Evolutionary conservation across 139 green algal species (phyloP).

Genomic region (Yamagishiella unicocca): DNA sequence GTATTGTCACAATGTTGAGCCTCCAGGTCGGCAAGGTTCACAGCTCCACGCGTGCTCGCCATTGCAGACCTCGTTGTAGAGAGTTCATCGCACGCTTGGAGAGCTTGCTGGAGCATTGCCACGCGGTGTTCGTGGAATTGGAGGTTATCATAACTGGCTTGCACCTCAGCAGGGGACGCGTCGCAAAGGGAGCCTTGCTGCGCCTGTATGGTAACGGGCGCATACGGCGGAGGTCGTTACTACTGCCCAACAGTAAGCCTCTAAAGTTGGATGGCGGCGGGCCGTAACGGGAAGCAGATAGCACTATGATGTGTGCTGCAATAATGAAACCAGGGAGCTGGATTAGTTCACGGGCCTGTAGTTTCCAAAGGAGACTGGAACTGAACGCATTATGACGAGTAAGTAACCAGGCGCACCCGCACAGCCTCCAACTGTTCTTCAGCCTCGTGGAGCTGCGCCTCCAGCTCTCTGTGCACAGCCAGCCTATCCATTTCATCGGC

Average conservation of each 20-base stretch:
- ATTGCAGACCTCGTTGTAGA: neutral
- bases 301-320: too few relatives aligned
- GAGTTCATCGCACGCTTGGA: neutral
- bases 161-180: neutral
- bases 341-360: too few relatives aligned
- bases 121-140: neutral
- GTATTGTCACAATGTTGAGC: neutral
- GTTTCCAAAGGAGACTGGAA: too few relatives aligned
- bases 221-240: too few relatives aligned
- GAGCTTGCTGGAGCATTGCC: constrained; percentile 18
- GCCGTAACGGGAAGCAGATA: too few relatives aligned
- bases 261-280: too few relatives aligned
- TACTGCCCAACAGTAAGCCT: too few relatives aligned
- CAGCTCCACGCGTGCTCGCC: neutral
- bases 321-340: too few relatives aligned
- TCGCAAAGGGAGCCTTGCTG: neutral
- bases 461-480: neutral
- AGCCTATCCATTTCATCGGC: neutral
- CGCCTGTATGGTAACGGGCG: too few relatives aligned
- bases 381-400: too few relatives aligned
- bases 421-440: neutral
- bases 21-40: neutral
- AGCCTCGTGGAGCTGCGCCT: neutral
- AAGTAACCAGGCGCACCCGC: constrained; percentile 4
- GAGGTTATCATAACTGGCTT: constrained; percentile 16